Conservation (phyloP, 2,329 filamentous ascomycete species). For the Graphiopsis chlorocephala region DNA sequence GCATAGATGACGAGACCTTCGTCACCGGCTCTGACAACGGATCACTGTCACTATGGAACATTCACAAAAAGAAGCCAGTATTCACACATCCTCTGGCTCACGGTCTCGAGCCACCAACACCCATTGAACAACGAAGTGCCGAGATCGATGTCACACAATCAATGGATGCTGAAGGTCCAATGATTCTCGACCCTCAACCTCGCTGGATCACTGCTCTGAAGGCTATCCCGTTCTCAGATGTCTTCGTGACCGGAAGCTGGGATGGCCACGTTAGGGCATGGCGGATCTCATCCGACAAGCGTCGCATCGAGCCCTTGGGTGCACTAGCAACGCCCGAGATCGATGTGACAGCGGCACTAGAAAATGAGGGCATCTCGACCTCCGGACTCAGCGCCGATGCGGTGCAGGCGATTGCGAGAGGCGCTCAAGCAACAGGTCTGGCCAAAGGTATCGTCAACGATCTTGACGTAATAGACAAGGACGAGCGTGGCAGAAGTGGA, state of each 20-base stretch:
- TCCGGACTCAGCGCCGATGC: constrained; percentile 19
- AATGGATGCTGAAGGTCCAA: constrained; percentile 16
- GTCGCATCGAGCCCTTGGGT: constrained; percentile 69
- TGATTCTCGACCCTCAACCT: constrained; percentile 52
- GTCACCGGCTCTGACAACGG: constrained; percentile 94
- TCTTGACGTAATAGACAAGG: constrained; percentile 81
- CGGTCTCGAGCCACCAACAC: constrained; percentile 72
- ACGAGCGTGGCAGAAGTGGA: constrained; percentile 69
- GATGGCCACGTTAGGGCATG: constrained; percentile 84
- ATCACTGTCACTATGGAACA: constrained; percentile 78
- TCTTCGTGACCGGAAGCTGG: constrained; percentile 91
- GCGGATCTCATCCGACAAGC: constrained; percentile 80
- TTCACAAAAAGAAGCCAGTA: constrained; percentile 92
- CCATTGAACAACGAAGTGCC: constrained; percentile 69
- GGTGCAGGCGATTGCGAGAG: constrained; percentile 20
- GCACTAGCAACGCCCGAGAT: constrained; percentile 48
- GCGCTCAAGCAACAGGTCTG: not conserved
- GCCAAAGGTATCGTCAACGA: constrained; percentile 83
- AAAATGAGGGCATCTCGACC: constrained; percentile 21
- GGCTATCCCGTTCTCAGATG: constrained; percentile 83
- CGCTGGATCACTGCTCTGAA: constrained; percentile 88
- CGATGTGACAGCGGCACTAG: constrained; percentile 18
- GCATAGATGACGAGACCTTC: constrained; percentile 84
- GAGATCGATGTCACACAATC: constrained; percentile 49
- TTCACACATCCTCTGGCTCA: constrained; percentile 78